These are phyloP conservation scores for Podaxis carcinomalis DNA, from an alignment of 768 basidiomycete genomes.

Conservation along the genomic window DNA sequence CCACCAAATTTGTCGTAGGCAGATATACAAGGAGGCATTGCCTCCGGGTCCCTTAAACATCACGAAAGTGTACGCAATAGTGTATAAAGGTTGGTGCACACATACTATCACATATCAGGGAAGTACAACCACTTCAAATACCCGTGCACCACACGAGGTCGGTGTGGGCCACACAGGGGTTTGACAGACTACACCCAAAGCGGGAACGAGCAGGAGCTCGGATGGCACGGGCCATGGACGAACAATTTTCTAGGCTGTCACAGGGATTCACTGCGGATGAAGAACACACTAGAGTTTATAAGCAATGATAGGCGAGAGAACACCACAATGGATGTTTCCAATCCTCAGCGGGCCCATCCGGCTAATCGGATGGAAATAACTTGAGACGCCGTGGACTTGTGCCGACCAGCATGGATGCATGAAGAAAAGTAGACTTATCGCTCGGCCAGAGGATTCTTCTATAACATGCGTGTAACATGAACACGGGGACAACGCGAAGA, in stretches of 20 bases:
- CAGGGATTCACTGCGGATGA: neutral
- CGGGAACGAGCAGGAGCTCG: neutral
- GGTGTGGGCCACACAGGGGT: neutral
- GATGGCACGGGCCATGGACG: neutral
- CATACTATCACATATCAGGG: neutral
- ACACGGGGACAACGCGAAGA: neutral
- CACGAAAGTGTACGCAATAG: neutral
- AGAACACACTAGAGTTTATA: neutral
- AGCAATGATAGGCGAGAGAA: neutral
- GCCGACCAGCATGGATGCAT: neutral
- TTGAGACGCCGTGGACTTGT: neutral
- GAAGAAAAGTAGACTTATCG: neutral
- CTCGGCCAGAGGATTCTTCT: too few relatives aligned
- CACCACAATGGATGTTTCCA: neutral
- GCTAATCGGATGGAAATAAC: neutral
- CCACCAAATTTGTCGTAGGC: neutral
- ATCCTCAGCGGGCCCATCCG: neutral
- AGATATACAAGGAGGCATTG: neutral
- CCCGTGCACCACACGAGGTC: neutral
- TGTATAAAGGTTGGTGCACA: neutral
- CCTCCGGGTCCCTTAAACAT: neutral
- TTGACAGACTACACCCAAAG: neutral
- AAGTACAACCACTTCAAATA: neutral
- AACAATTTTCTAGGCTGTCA: neutral
- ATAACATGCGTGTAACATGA: neutral